Conservation (phyloP, 2,329 filamentous ascomycete genomes). For the Colletotrichum sp. region DNA sequence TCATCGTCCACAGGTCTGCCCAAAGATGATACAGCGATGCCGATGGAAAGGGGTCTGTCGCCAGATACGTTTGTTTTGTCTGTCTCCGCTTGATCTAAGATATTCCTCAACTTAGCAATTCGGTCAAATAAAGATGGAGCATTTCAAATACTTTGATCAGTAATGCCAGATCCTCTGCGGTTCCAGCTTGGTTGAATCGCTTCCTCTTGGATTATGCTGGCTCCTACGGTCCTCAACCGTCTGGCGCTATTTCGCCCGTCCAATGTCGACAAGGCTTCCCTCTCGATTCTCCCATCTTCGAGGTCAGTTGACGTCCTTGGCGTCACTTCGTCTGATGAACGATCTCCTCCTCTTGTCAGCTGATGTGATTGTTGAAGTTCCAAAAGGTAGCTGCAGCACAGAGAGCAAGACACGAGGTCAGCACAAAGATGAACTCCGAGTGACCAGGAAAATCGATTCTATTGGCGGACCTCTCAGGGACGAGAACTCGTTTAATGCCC, state of each 20-base stretch:
- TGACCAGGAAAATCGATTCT: neutral
- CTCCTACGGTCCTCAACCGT: neutral
- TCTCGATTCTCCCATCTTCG: neutral
- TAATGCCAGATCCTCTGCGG: neutral
- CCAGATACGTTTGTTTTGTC: neutral
- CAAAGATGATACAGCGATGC: neutral
- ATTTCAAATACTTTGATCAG: neutral
- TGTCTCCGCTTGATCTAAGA: neutral
- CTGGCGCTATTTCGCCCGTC: neutral
- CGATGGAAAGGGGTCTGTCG: neutral
- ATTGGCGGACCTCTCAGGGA: neutral
- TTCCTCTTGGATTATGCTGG: neutral
- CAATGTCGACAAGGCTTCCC: neutral
- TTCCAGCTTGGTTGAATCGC: neutral
- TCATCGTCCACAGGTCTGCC: neutral
- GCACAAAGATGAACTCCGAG: neutral
- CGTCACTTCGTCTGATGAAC: accelerated
- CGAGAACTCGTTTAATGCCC: neutral
- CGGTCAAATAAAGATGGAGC: neutral
- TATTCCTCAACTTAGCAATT: neutral
- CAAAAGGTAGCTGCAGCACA: neutral
- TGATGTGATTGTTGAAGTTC: neutral
- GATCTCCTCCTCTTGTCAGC: accelerated
- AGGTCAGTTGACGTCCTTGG: neutral
- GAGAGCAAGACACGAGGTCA: neutral